Conservation (phyloP, 345 rosid genomes). For the Corchorus capsularis region DNA sequence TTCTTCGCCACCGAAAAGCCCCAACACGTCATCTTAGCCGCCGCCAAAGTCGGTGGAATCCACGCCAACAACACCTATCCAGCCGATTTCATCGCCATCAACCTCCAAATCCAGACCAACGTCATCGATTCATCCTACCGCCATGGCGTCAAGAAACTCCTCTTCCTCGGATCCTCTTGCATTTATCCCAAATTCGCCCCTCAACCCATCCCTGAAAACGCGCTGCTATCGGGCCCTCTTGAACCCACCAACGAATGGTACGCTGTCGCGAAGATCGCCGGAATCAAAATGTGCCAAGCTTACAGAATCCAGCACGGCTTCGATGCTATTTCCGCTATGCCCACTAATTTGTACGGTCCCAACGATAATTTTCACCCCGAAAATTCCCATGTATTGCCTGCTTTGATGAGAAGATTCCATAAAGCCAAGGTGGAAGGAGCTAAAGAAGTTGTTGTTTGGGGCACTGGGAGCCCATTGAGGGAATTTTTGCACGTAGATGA, state of each 20-base stretch:
- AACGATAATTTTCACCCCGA: constrained; percentile 90
- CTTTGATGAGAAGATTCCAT: constrained; percentile 85
- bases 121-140: constrained; percentile 77
- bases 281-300: constrained; percentile 96
- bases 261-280: constrained; percentile 86
- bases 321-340: constrained; percentile 93
- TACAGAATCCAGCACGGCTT: constrained; percentile 73
- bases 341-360: constrained; percentile 89
- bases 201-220: constrained; percentile 82
- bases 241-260: constrained; percentile 99
- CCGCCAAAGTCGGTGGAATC: constrained; percentile 97
- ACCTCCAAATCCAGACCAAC: constrained; percentile 94
- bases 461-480: constrained; percentile 86
- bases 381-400: constrained; percentile 93
- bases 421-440: constrained; percentile 75
- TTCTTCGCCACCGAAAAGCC: constrained; percentile 77
- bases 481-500: constrained; percentile 98
- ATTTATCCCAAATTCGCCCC: constrained; percentile 94
- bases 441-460: constrained; percentile 95
- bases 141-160: constrained; percentile 67
- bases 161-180: constrained; percentile 94
- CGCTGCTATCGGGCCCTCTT: constrained; percentile 75
- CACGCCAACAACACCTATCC: constrained; percentile 97
- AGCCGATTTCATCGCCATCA: constrained; percentile 87
- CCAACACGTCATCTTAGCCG: constrained; percentile 69